Percentiles rank a stretch among this genome's conserved stretches.
phyloP scores from a whole-genome alignment of 805 yeast genomes.

The Nakazawaea holstii region DNA sequence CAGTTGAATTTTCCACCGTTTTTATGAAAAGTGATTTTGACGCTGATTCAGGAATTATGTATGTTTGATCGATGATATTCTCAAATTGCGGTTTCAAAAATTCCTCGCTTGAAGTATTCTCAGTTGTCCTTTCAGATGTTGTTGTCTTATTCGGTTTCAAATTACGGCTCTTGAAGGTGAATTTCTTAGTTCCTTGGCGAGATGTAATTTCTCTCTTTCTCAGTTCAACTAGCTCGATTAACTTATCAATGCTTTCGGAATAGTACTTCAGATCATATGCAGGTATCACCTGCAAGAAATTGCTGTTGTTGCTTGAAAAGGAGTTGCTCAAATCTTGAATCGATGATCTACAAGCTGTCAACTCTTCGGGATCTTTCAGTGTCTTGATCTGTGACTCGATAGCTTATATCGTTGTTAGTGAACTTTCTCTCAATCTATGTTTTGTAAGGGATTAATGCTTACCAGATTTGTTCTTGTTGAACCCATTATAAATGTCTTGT shows the following conservation, averaged over 20 bases:
- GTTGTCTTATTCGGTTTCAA: neutral
- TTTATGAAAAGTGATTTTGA: neutral
- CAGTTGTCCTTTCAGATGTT: neutral
- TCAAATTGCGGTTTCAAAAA: neutral
- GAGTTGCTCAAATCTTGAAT: slow-evolving; percentile 49
- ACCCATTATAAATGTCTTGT: slow-evolving; percentile 43
- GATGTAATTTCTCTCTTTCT: slow-evolving; percentile 13
- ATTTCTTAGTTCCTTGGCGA: slow-evolving; percentile 12
- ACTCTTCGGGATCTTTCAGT: slow-evolving; percentile 53
- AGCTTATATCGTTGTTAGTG: slow-evolving; percentile 43
- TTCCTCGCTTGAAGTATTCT: neutral
- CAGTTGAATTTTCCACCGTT: neutral
- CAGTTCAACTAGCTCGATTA: slow-evolving; percentile 17
- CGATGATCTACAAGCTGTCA: slow-evolving; percentile 59
- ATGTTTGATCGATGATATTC: neutral
- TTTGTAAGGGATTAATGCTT: slow-evolving; percentile 42
- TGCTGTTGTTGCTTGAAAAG: slow-evolving; percentile 18
- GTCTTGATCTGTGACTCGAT: slow-evolving; percentile 52
- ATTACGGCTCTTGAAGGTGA: slow-evolving; percentile 18
- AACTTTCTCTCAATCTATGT: slow-evolving; percentile 61
- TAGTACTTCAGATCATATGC: slow-evolving; percentile 20
- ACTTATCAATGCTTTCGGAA: slow-evolving; percentile 14
- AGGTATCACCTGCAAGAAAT: slow-evolving; percentile 27
- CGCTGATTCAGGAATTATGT: neutral
- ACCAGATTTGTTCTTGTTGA: slow-evolving; percentile 14